Evolutionary conservation across 176 grass and related monocot species (phyloP).

Genomic region (Tillandsia leiboldiana): DNA sequence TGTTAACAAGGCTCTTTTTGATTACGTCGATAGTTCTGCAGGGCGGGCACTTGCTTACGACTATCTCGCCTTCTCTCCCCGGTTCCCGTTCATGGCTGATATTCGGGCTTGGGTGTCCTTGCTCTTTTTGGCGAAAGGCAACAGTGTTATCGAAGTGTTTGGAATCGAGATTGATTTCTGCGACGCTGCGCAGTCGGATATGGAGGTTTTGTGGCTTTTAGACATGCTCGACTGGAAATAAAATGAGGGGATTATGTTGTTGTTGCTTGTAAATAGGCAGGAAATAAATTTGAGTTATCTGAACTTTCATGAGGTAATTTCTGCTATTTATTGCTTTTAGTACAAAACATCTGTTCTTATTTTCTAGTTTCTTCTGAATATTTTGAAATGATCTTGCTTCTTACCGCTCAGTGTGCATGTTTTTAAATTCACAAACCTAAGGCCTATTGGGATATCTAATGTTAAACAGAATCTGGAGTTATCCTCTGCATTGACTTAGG

Average conservation of each 20-base stretch:
- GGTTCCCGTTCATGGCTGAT: conserved; percentile 59
- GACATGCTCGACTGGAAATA: conserved; percentile 94
- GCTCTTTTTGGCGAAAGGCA: conserved; percentile 43
- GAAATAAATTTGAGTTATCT: background rate
- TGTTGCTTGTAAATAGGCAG: background rate
- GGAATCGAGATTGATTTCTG: conserved; percentile 78
- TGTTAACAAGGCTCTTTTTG: conserved; percentile 47
- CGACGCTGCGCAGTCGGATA: conserved; percentile 50
- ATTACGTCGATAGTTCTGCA: conserved; percentile 60
- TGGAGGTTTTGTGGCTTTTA: conserved; percentile 65
- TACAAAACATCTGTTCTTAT: background rate
- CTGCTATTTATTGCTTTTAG: background rate
- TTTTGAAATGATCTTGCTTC: too few species aligned
- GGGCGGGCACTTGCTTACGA: conserved; percentile 57
- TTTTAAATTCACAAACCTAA: too few species aligned
- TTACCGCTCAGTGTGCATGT: too few species aligned
- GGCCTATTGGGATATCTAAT: too few species aligned
- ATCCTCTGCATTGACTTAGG: too few species aligned
- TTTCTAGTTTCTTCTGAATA: too few species aligned
- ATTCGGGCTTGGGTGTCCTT: conserved; percentile 71
- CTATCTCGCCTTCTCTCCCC: conserved; percentile 64
- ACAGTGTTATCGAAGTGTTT: conserved; percentile 45
- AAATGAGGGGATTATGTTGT: background rate
- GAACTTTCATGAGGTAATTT: background rate
- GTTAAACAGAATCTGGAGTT: too few species aligned